Percentiles rank a stretch among this genome's conserved stretches.
These are phyloP conservation scores for Pholiota conissans DNA, from an alignment of 768 basidiomycete genomes.

Conservation along the genomic window DNA sequence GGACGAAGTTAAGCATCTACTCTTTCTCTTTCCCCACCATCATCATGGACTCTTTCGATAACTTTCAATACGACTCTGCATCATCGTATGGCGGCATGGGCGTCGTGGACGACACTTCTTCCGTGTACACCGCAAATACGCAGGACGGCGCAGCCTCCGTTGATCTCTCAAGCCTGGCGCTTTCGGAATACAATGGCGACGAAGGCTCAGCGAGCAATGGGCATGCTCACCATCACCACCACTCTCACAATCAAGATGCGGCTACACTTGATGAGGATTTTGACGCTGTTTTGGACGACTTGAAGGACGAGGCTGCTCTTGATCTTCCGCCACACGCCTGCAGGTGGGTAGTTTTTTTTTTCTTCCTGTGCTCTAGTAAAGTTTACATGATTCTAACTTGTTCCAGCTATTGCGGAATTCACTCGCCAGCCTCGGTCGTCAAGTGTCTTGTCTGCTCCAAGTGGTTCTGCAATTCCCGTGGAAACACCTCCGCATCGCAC, in stretches of 20 bases:
- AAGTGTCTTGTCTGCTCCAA: constrained; percentile 91
- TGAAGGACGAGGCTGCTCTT: constrained; percentile 77
- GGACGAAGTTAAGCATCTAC: background rate
- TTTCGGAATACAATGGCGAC: constrained; percentile 62
- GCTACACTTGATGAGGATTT: constrained; percentile 76
- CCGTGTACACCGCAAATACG: constrained; percentile 76
- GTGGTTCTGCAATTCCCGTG: constrained; percentile 99
- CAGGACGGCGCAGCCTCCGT: constrained; percentile 53
- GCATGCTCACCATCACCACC: constrained; percentile 31
- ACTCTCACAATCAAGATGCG: constrained; percentile 26
- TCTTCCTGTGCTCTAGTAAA: background rate
- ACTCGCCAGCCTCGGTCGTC: constrained; percentile 95
- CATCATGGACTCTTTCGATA: constrained; percentile 80
- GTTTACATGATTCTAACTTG: constrained; percentile 11
- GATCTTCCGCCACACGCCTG: constrained; percentile 93
- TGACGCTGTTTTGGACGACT: constrained; percentile 84
- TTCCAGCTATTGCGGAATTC: constrained; percentile 93
- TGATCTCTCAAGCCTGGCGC: constrained; percentile 67
- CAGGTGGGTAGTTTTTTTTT: constrained; percentile 58
- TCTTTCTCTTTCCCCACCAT: background rate
- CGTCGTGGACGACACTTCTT: constrained; percentile 78
- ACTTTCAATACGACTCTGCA: constrained; percentile 82
- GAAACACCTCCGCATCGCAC: constrained; percentile 97
- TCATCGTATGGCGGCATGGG: constrained; percentile 79
- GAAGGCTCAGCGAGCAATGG: constrained; percentile 38